Conservation (phyloP, 306 rosid species). For the Acacia acuminata region DNA sequence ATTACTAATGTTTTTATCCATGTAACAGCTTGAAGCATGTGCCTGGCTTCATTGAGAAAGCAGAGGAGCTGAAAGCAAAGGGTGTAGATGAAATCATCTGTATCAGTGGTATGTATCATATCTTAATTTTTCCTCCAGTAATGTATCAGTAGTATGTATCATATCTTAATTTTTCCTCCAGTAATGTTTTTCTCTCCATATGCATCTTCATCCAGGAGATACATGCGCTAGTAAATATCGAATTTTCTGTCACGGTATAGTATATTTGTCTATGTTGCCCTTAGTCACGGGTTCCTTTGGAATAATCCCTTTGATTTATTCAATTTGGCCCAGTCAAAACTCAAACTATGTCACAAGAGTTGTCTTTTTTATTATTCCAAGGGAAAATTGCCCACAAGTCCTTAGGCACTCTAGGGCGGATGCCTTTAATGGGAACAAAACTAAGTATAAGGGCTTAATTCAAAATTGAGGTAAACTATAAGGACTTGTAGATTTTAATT, state of each 20-base stretch:
- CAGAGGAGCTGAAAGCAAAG: conserved; percentile 58
- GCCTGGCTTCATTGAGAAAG: conserved; percentile 66
- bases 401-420: too few relatives aligned
- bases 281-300: not conserved
- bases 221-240: not conserved
- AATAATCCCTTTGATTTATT: not conserved
- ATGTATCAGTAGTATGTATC: conserved; percentile 49
- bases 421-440: too few relatives aligned
- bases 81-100: conserved; percentile 61
- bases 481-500: not conserved
- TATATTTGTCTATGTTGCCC: not conserved
- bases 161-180: not conserved
- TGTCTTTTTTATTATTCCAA: not conserved
- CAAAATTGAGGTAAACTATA: not conserved
- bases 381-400: not conserved
- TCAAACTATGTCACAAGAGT: not conserved
- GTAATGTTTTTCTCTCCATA: not conserved
- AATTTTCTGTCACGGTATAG: not conserved
- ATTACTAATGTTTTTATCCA: not conserved
- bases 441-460: not conserved
- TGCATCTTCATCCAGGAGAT: not conserved
- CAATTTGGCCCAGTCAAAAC: not conserved
- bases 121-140: not conserved
- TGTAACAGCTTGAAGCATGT: conserved; percentile 63
- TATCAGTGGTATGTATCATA: conserved; percentile 47